Conservation (phyloP, 768 basidiomycete species). For the Cantharellus anzutake region DNA sequence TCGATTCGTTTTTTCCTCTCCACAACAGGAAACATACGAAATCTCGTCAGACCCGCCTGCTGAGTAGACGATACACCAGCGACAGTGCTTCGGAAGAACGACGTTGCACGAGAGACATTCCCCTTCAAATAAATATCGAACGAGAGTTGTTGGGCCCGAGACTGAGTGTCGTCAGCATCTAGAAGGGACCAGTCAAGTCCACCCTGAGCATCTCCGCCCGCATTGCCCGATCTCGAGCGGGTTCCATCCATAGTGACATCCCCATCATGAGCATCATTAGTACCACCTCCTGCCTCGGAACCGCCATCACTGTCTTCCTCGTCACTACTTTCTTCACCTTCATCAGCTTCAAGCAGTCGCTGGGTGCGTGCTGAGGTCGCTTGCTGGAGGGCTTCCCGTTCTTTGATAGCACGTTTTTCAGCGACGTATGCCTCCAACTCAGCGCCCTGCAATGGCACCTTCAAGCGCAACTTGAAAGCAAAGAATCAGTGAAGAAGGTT, state of each 20-base stretch:
- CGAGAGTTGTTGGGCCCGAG: slow-evolving; percentile 48
- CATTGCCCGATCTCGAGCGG: slow-evolving; percentile 15
- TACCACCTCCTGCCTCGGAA: slow-evolving; percentile 41
- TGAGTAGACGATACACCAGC: not conserved
- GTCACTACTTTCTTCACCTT: slow-evolving; percentile 31
- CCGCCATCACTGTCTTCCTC: slow-evolving; percentile 37
- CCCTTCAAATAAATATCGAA: slow-evolving; percentile 97
- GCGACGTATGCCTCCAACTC: slow-evolving; percentile 70
- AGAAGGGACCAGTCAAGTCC: slow-evolving; percentile 44
- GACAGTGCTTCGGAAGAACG: slow-evolving; percentile 63
- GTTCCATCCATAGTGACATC: slow-evolving; percentile 5
- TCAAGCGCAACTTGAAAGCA: slow-evolving; percentile 44
- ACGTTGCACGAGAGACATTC: slow-evolving; percentile 66
- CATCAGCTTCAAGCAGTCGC: slow-evolving; percentile 85
- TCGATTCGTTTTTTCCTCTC: slow-evolving; percentile 87
- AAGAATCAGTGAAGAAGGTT: too few relatives aligned
- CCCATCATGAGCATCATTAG: slow-evolving; percentile 24
- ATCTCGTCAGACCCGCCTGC: slow-evolving; percentile 26
- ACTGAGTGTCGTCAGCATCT: slow-evolving; percentile 57
- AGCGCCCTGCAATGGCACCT: slow-evolving; percentile 71
- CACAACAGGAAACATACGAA: slow-evolving; percentile 93
- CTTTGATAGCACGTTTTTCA: slow-evolving; percentile 55
- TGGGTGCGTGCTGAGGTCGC: slow-evolving; percentile 68
- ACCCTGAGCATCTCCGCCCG: slow-evolving; percentile 18
- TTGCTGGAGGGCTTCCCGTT: slow-evolving; percentile 73